phyloP scores from a whole-genome alignment of 164 flowering plant genomes.

The Magnolia officinalis region DNA sequence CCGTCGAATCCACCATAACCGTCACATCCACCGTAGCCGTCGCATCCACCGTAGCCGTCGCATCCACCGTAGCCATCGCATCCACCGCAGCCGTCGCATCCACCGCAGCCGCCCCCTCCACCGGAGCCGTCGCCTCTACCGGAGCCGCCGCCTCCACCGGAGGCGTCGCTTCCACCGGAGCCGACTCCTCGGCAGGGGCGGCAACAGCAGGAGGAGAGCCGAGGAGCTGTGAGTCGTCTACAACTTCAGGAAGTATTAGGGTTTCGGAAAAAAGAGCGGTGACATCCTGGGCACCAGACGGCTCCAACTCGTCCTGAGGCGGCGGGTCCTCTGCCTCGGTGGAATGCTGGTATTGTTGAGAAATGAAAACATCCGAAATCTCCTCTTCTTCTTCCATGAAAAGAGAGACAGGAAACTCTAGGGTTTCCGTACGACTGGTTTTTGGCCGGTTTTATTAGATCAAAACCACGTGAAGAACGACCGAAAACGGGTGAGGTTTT shows the following conservation, averaged over 20 bases:
- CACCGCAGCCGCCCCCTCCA: not conserved
- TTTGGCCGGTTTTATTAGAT: not conserved
- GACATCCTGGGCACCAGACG: not conserved
- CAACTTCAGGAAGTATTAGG: not conserved
- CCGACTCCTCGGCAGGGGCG: not conserved
- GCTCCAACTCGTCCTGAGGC: not conserved
- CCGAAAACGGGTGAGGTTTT: not conserved
- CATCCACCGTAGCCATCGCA: not conserved
- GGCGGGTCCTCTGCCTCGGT: not conserved
- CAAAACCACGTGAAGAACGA: not conserved
- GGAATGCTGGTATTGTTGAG: not conserved
- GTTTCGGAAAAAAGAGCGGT: not conserved
- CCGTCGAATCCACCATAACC: not conserved
- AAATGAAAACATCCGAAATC: not conserved
- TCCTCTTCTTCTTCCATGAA: constrained; percentile 5
- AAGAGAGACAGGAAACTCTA: not conserved
- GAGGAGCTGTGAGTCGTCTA: not conserved
- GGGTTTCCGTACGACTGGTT: not conserved
- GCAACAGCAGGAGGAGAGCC: not conserved
- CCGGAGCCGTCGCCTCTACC: not conserved
- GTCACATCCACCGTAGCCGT: not conserved
- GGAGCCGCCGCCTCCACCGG: not conserved
- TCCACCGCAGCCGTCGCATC: not conserved
- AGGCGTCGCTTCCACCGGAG: not conserved
- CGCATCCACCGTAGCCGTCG: no score